Evolutionary conservation across 768 basidiomycete species (phyloP), one percentile per base, ranked within the genome.

Genomic region (Macrolepiota fuliginosa): DNA sequence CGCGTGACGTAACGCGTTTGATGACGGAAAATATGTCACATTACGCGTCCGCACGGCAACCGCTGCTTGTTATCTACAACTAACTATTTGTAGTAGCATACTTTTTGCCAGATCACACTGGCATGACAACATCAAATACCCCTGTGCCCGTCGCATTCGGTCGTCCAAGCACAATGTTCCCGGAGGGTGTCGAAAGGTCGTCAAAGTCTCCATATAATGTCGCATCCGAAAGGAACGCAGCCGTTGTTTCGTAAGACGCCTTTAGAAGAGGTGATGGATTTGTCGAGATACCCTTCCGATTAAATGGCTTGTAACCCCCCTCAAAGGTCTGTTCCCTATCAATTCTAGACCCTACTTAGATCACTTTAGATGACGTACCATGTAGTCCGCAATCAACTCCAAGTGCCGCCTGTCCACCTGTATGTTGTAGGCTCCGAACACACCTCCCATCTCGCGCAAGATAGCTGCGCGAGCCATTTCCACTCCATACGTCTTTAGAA

Each of bases 331-430:
- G 22, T 17, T 56, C n/a, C 15, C 36, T 55, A 27, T 62, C 40
- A 58, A 42, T 45, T 61, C 13, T 50, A 29, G 55, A 36, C 13
- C 40, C 32, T 32, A 22, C 35, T 32, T 40, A 53, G 24, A 51
- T 35, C 58, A 70, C 89, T 66, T 25, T 36, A 22, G 22, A 27
- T 39, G 42, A 54, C 53, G 45, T 69, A 96, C 96, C 97, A 99
- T 99, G 73, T 98, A 99, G 74, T 99, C 97, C 13, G 97, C 97
- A 72, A 99, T 97, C 65, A 99, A 81, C 68, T 96, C 94, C 52
- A 98, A 80, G 78, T 99, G 97, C 51, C 97, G 86, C 65, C 84
- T 84, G 74, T 98, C 90, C 61, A 99, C 96, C 62, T 92, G 91
- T 68, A 99, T 99, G 70, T 89, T 96, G 79, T 99, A 99, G 2